A percentile compares a stretch with the other conserved stretches of the same genome.
phyloP scores from a whole-genome alignment of 225 moss, liverwort and hornwort species.

The Takakia lepidozioides region DNA sequence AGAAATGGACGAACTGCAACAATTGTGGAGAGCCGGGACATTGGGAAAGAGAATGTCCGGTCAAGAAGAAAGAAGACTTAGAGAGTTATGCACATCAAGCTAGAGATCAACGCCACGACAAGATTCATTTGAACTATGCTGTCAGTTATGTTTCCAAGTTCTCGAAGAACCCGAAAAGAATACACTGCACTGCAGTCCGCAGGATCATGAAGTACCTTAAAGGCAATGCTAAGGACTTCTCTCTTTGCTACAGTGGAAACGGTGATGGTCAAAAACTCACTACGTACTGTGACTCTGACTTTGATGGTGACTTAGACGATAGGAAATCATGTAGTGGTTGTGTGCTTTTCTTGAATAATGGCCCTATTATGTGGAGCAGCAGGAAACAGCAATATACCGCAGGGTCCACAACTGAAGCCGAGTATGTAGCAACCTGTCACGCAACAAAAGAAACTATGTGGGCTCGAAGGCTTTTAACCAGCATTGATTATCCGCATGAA shows the following conservation, averaged over 20 bases:
- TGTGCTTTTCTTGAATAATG: neutral
- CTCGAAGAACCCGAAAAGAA: neutral
- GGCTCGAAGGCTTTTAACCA: neutral
- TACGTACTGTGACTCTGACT: slow-evolving; percentile 6
- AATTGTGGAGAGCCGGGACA: no score
- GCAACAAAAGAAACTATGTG: slow-evolving; percentile 4
- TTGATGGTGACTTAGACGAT: neutral
- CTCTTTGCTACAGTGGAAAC: neutral
- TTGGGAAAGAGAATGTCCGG: no score
- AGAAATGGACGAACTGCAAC: no score
- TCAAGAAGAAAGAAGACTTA: no score
- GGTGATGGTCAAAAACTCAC: neutral
- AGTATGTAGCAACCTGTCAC: slow-evolving; percentile 4
- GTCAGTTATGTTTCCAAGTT: neutral
- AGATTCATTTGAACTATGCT: slow-evolving; percentile 2
- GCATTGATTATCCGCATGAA: neutral
- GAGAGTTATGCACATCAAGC: no score
- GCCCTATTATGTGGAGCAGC: slow-evolving; percentile 3
- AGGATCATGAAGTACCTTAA: no score
- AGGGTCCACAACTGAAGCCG: neutral
- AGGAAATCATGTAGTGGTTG: neutral
- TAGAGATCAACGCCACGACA: no score
- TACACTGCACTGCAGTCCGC: neutral
- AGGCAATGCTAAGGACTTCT: neutral
- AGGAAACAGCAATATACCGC: neutral